phyloP scores from a whole-genome alignment of 2,329 filamentous ascomycete species.

The Fusarium setosum region DNA sequence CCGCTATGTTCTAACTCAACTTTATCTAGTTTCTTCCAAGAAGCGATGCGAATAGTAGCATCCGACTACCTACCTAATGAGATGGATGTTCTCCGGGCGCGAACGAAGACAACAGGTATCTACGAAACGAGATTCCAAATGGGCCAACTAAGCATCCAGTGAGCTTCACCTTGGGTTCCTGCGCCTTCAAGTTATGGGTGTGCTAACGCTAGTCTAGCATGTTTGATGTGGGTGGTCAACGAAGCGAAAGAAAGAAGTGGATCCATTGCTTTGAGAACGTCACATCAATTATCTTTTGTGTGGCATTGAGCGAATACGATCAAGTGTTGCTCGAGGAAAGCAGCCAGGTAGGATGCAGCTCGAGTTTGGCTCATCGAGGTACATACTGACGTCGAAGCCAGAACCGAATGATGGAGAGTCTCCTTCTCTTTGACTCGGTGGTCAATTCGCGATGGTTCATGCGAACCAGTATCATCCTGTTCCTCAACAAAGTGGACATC shows the following conservation, averaged over 20 bases:
- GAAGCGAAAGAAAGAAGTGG: constrained; percentile 99
- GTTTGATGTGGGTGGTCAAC: constrained; percentile 98
- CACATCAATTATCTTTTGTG: constrained; percentile 99
- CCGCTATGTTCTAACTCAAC: constrained; percentile 15
- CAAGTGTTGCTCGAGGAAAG: constrained; percentile 97
- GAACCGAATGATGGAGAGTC: constrained; percentile 99
- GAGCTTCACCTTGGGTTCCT: constrained; percentile 53
- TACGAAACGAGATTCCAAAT: constrained; percentile 99
- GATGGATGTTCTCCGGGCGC: constrained; percentile 92
- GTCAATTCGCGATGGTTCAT: constrained; percentile 99
- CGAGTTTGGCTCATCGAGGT: not conserved
- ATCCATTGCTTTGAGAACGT: constrained; percentile 99
- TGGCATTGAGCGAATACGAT: constrained; percentile 97
- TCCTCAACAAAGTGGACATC: constrained; percentile 98
- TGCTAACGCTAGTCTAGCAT: constrained; percentile 71
- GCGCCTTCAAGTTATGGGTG: not conserved
- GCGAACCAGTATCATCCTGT: constrained; percentile 97
- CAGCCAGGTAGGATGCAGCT: constrained; percentile 73
- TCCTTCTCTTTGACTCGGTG: constrained; percentile 96
- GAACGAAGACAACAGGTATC: constrained; percentile 98
- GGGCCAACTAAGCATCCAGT: constrained; percentile 99
- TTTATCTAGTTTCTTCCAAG: constrained; percentile 86
- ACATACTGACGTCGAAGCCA: constrained; percentile 51
- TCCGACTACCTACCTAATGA: constrained; percentile 92
- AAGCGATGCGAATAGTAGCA: constrained; percentile 85